Conservation (phyloP, 371 early-diverging fungal genomes). For the Circinella minor region DNA sequence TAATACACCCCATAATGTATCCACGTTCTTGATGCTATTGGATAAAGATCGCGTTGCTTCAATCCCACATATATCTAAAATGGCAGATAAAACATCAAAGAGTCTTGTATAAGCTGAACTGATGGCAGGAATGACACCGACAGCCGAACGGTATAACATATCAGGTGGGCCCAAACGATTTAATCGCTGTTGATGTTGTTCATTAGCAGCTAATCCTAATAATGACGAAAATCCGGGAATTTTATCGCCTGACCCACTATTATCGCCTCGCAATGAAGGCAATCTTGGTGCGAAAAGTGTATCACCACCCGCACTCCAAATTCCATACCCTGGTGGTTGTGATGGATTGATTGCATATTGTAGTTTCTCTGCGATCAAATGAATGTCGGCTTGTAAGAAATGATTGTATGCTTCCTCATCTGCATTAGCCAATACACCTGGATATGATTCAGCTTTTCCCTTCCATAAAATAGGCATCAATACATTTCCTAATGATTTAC, state of each 20-base stretch:
- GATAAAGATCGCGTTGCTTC: slow-evolving; percentile 43
- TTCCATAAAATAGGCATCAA: slow-evolving; percentile 74
- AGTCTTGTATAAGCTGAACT: slow-evolving; percentile 55
- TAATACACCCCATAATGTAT: slow-evolving; percentile 67
- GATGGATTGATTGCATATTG: slow-evolving; percentile 28
- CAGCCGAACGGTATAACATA: slow-evolving; percentile 28
- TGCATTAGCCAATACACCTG: slow-evolving; percentile 49
- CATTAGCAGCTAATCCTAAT: slow-evolving; percentile 9
- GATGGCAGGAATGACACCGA: slow-evolving; percentile 40
- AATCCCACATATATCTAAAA: slow-evolving; percentile 46
- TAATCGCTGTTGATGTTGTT: slow-evolving; percentile 10
- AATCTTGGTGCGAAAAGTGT: slow-evolving; percentile 17
- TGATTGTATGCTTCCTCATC: slow-evolving; percentile 32
- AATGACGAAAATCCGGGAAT: slow-evolving; percentile 14
- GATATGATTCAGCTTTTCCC: slow-evolving; percentile 59
- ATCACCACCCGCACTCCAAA: slow-evolving; percentile 19
- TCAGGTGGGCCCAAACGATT: slow-evolving; percentile 42
- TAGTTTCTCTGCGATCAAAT: slow-evolving; percentile 27
- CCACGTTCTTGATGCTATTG: slow-evolving; percentile 46
- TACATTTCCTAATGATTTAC: slow-evolving; percentile 93
- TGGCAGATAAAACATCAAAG: slow-evolving; percentile 55
- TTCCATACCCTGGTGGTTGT: slow-evolving; percentile 11
- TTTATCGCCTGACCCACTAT: neutral
- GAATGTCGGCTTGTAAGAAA: slow-evolving; percentile 44
- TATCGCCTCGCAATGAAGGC: slow-evolving; percentile 11